Evolutionary conservation across 768 basidiomycete genomes (phyloP).

Genomic region (Mycena vitilis): DNA sequence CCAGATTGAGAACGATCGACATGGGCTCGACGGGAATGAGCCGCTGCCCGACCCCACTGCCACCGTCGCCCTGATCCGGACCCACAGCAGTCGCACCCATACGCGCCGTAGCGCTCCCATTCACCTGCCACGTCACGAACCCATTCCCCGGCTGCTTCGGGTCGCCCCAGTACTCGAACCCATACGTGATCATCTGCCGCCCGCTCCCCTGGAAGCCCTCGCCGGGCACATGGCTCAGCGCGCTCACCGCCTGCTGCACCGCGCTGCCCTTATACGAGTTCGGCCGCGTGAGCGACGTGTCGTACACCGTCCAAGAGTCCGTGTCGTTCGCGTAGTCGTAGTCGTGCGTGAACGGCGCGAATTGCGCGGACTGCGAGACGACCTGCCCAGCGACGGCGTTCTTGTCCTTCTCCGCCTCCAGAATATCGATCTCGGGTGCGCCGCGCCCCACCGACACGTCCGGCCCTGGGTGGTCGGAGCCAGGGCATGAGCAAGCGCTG

Average conservation of each 20-base stretch:
- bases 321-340: conserved; percentile 52
- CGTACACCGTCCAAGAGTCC: conserved; percentile 49
- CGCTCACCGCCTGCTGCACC: conserved; percentile 68
- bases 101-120: conserved; percentile 60
- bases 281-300: conserved; percentile 46
- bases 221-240: conserved; percentile 58
- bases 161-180: conserved; percentile 83
- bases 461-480: conserved; percentile 85
- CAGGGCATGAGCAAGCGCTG: conserved; percentile 81
- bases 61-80: conserved; percentile 50
- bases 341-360: conserved; percentile 66
- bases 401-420: conserved; percentile 82
- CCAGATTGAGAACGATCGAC: conserved; percentile 72
- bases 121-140: conserved; percentile 81
- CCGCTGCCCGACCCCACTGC: conserved; percentile 68
- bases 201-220: conserved; percentile 72
- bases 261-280: conserved; percentile 64
- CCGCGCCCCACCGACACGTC: conserved; percentile 64
- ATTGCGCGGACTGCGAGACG: conserved; percentile 82
- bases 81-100: conserved; percentile 66
- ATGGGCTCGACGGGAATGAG: conserved; percentile 69
- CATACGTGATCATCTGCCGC: conserved; percentile 60
- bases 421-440: conserved; percentile 85
- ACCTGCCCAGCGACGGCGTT: conserved; percentile 56
- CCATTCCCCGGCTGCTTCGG: conserved; percentile 64